These are phyloP conservation scores for Cyberlindnera maritima DNA, from an alignment of 805 yeast species.

Conservation along the genomic window DNA sequence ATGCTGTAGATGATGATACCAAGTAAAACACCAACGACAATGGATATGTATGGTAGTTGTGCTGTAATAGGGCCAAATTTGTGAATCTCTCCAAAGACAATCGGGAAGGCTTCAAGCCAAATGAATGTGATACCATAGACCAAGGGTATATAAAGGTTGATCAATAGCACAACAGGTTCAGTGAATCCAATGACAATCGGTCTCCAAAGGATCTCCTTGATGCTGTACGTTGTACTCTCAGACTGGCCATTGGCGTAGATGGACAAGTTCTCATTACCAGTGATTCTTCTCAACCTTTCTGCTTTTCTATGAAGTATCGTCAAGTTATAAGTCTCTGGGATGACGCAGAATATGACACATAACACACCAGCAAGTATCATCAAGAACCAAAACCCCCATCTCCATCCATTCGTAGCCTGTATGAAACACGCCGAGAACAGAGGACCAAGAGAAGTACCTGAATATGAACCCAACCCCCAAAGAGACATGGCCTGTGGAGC, in stretches of 20 bases:
- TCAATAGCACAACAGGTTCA: slow-evolving; percentile 57
- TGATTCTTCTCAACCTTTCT: slow-evolving; percentile 41
- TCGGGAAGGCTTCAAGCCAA: slow-evolving; percentile 63
- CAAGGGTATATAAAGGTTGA: slow-evolving; percentile 49
- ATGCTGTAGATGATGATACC: slow-evolving; percentile 34
- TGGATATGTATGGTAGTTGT: slow-evolving; percentile 47
- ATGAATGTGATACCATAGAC: slow-evolving; percentile 52
- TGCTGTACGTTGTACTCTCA: slow-evolving; percentile 19
- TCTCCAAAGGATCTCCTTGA: slow-evolving; percentile 39
- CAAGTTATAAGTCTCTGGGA: slow-evolving; percentile 49
- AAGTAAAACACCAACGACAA: slow-evolving; percentile 43
- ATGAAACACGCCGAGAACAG: slow-evolving; percentile 51
- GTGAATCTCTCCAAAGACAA: slow-evolving; percentile 45
- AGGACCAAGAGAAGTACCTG: slow-evolving; percentile 58
- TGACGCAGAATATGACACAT: slow-evolving; percentile 36
- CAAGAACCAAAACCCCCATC: slow-evolving; percentile 54
- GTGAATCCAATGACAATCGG: slow-evolving; percentile 47
- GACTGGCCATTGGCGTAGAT: slow-evolving; percentile 31
- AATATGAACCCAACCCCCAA: slow-evolving; percentile 54
- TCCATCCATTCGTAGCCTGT: slow-evolving; percentile 44
- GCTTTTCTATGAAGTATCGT: slow-evolving; percentile 49
- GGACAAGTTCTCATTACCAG: slow-evolving; percentile 47
- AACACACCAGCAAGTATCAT: slow-evolving; percentile 39
- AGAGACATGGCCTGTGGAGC: slow-evolving; percentile 45
- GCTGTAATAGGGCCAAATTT: slow-evolving; percentile 45